These are phyloP conservation scores for Geotrichum aggregatum DNA, from an alignment of 1,139 yeast species.

Conservation along the genomic window DNA sequence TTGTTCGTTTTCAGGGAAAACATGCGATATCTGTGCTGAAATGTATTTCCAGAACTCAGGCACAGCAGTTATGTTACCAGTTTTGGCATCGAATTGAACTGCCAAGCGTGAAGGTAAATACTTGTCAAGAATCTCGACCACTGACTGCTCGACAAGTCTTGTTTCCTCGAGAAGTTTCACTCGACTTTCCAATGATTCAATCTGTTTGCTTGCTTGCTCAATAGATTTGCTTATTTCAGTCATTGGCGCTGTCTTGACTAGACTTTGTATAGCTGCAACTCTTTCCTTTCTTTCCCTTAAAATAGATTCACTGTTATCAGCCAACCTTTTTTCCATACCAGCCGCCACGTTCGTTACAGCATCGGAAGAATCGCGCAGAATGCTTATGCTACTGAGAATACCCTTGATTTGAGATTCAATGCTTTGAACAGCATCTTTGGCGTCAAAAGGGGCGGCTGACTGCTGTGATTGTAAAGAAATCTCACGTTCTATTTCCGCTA, in stretches of 20 bases:
- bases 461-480: conserved; percentile 9
- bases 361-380: conserved; percentile 5
- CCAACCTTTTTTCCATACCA: background rate
- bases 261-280: background rate
- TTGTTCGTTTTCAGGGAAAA: background rate
- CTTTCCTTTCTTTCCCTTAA: background rate
- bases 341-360: conserved; percentile 3
- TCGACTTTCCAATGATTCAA: conserved; percentile 13
- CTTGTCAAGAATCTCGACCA: conserved; percentile 15
- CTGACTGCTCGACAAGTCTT: conserved; percentile 9
- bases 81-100: conserved; percentile 10
- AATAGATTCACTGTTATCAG: background rate
- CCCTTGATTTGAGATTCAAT: conserved; percentile 10
- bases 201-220: conserved; percentile 9
- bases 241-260: conserved; percentile 5
- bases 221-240: conserved; percentile 3
- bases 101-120: conserved; percentile 16
- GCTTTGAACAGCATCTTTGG: background rate
- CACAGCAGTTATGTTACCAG: conserved; percentile 16
- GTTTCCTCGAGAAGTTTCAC: conserved; percentile 14
- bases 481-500: conserved; percentile 13
- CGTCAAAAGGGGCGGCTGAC: background rate
- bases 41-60: conserved; percentile 22
- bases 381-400: conserved; percentile 1
- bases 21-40: conserved; percentile 4